Evolutionary conservation across 495 filamentous ascomycete species (phyloP), one percentile per base, ranked within the genome.

Genomic region (Trichoderma orchidacearum): DNA sequence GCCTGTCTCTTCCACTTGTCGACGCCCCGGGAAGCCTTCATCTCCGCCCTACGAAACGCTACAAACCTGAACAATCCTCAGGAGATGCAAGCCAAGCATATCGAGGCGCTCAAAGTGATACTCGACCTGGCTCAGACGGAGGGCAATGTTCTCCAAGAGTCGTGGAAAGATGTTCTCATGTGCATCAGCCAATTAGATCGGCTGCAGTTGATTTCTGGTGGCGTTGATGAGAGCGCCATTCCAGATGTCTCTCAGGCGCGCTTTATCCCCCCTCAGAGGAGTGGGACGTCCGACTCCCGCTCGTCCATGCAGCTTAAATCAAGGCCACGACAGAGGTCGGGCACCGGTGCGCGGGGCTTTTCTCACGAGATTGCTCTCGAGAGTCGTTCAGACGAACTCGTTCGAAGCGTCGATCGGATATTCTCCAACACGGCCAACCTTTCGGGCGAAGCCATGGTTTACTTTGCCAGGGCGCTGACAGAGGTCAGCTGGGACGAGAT

Each of bases 401-500:
- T 96, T 56, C 89, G 89, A 60, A 84, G 86, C 30, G 89, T 99
- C 3, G 94, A 99, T 68, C 78, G 89, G 32, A 95, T 99, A 56
- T 99, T 97, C 64, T 95, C 89, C 35, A 95, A 89, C 62, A 96
- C 93, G 0, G 91, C 89, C 30, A 94, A 92, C 61, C 78, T 99
- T 3, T 91, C 86, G 27, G 89, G 90, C 57, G 89, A 95, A 56
- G 94, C 93, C 11, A 99, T 99, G 60, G 89, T 99, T n/a, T 83
- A 95, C 67, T 99, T 97, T 69, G 90, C 96, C 29, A 82, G 85
- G 41, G 93, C 93, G 1, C 70, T 99, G 58, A 95, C 87, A 45
- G 90, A 96, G 62, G 90, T 99, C 45, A 97, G 93, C 70, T 96
- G 93, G 93, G 91, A 97, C 63, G 93, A 99, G 66, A 99, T 99